phyloP scores from a whole-genome alignment of 768 basidiomycete genomes.

The Udeniomyces megalosporus region DNA sequence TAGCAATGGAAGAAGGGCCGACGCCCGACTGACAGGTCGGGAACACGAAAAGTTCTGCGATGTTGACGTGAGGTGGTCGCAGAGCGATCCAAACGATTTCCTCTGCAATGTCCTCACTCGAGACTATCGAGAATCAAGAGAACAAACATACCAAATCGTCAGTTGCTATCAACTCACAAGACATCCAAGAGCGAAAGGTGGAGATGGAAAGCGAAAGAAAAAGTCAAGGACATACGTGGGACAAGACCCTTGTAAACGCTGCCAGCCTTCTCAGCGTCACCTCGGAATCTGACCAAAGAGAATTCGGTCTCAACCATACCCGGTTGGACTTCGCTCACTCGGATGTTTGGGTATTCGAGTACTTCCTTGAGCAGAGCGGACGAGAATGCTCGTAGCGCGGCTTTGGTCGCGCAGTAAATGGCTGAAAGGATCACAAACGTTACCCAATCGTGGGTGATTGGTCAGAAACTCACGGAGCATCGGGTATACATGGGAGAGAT shows the following conservation, averaged over 20 bases:
- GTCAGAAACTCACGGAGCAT: too few species aligned
- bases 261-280: slow-evolving; percentile 63
- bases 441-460: background rate
- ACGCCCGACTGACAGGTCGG: slow-evolving; percentile 6
- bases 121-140: slow-evolving; percentile 36
- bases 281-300: slow-evolving; percentile 65
- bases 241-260: slow-evolving; percentile 80
- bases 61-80: slow-evolving; percentile 79
- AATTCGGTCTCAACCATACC: slow-evolving; percentile 46
- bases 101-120: slow-evolving; percentile 77
- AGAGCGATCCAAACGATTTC: slow-evolving; percentile 95
- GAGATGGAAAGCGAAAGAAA: background rate
- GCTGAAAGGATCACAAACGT: background rate
- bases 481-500: background rate
- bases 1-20: too few species aligned
- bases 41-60: slow-evolving; percentile 30
- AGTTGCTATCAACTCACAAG: background rate
- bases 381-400: slow-evolving; percentile 62
- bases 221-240: slow-evolving; percentile 45
- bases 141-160: background rate
- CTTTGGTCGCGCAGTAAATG: slow-evolving; percentile 15
- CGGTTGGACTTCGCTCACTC: slow-evolving; percentile 88
- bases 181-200: background rate
- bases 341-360: slow-evolving; percentile 34
- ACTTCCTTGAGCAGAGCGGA: slow-evolving; percentile 67